These are phyloP conservation scores for Myriosclerotinia duriaeana DNA, from an alignment of 2,329 filamentous ascomycete species.

Conservation along the genomic window DNA sequence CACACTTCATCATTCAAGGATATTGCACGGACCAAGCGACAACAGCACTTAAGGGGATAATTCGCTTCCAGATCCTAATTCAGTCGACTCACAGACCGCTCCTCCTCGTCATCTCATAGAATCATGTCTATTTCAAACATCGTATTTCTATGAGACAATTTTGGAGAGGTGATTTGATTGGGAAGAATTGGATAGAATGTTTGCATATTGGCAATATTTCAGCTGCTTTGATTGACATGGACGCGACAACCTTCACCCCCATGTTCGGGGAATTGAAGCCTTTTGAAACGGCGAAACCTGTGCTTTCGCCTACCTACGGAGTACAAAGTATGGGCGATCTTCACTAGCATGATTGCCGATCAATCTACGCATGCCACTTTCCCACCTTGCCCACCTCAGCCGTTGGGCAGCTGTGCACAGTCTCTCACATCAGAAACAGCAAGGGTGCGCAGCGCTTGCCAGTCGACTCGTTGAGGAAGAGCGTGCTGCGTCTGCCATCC, in stretches of 20 bases:
- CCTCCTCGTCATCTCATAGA: slow-evolving; percentile 4
- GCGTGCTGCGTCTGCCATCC: slow-evolving; percentile 1
- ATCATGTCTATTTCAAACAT: not conserved
- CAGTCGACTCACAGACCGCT: slow-evolving; percentile 8
- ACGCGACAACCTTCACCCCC: slow-evolving; percentile 1
- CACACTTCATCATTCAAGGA: too few relatives aligned
- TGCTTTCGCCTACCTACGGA: not conserved
- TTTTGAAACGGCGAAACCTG: slow-evolving; percentile 12
- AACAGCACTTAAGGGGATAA: not conserved
- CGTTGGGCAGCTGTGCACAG: slow-evolving; percentile 18
- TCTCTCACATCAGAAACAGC: slow-evolving; percentile 1
- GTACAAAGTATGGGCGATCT: slow-evolving; percentile 10
- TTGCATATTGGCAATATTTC: not conserved
- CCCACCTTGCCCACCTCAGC: slow-evolving; percentile 11
- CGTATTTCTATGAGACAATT: slow-evolving; percentile 12
- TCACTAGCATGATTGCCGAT: slow-evolving; percentile 10
- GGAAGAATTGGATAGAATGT: not conserved
- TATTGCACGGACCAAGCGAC: too few relatives aligned
- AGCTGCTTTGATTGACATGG: slow-evolving; percentile 5
- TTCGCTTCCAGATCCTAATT: not conserved
- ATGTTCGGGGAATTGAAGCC: not conserved
- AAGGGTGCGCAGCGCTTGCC: slow-evolving; percentile 12
- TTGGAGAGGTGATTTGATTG: not conserved
- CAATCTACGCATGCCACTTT: slow-evolving; percentile 15
- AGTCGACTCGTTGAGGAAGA: not conserved